Evolutionary conservation across 257 asterid species (phyloP), one percentile per base, ranked within the genome.

Genomic region (Fraxinus pennsylvanica): DNA sequence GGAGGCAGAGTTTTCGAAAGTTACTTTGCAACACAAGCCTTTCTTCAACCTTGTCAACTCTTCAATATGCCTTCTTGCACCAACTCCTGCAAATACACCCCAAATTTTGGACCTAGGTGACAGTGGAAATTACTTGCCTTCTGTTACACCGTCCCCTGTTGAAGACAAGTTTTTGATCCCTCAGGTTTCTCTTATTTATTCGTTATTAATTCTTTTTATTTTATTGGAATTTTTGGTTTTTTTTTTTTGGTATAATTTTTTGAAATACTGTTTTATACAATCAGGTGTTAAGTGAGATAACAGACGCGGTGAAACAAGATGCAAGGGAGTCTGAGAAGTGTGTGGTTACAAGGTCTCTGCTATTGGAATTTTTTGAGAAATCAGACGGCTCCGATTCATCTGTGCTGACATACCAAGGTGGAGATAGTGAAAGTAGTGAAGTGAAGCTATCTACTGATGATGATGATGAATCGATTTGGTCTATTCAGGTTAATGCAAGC

Each of bases 21-120:
- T 91, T 39, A 71, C 85, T 0, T 17, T 80, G 2, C 90, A 85
- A 59, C 82, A 82, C 6, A 67, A 91, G 84, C 89, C 90, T 6
- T 30, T 86, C 25, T 81, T 88, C 72, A 88, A 83, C 13, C 69
- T 83, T 38, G 73, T 81, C 35, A 79, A 76, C 66, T 92, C 97
- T 68, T 92, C 97, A 0, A 75, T 86, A 70, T 84, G 82, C 57
- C 84, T 90, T 72, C 74, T 77, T 47, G 98, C 96, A n/a, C 97
- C 97, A 0, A 93, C 98, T 71, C 98, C 99, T 3, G 97, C 98
- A 0, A 95, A 91, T 43, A 95, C 99, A 4, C 99, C 97, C 0
- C 91, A 89, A 29, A 17, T 88, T 21, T 79, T 83, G 52, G 73
- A 73, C 36, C 36, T 43, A 0, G 52, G 52, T 3, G 52, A 12